Evolutionary conservation across 1,284 basidiomycete genomes (phyloP), one percentile per base, ranked within the genome.

Genomic region (Mycosarcoma maydis): DNA sequence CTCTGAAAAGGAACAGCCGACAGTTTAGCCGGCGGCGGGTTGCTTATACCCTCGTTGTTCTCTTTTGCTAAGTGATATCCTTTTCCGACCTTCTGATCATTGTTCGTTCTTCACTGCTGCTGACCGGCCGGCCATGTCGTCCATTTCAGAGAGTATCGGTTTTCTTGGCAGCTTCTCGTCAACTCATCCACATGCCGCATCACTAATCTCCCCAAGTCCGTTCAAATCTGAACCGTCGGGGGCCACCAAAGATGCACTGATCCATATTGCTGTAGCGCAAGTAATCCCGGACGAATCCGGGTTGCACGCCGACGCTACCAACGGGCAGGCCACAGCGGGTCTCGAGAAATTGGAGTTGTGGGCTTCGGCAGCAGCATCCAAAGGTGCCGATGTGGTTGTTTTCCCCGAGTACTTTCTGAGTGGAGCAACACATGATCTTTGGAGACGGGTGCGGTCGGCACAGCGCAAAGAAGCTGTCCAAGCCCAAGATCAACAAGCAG

Each of bases 401-500:
- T 75, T 81, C 19, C 79, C 79, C 8, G 79, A 81, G 56, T 81
- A 79, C 62, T 81, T 78, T 58, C 40, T 80, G 8, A 76, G 69
- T 3, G 78, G 78, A 6, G 73, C 78, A 4, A 71, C 66, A 11
- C 72, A 76, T 45, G 77, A 71, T 11, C 45, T 52, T 10, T 78
- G 76, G 76, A 26, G 53, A 10, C 19, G 32, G 6, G 68, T 66
- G 24, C 23, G 51, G 34, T 43, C 47, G 38, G 54, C 40, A 1
- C 52, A 48, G 40, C 66, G 52, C 11, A 37, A 42, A 11, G 19
- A 44, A 19, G 53, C 45, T 13, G 34, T n/a, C 8, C 32, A 17
- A 7, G 24, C 34, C n/a, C 34, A 42, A 23, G 30, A 64, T 17
- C 56, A 44, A 4, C 46, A 58, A 7, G 53, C n/a, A n/a, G n/a